phyloP scores from a whole-genome alignment of 441 rosid species.

The Gossypium schwendimanii region DNA sequence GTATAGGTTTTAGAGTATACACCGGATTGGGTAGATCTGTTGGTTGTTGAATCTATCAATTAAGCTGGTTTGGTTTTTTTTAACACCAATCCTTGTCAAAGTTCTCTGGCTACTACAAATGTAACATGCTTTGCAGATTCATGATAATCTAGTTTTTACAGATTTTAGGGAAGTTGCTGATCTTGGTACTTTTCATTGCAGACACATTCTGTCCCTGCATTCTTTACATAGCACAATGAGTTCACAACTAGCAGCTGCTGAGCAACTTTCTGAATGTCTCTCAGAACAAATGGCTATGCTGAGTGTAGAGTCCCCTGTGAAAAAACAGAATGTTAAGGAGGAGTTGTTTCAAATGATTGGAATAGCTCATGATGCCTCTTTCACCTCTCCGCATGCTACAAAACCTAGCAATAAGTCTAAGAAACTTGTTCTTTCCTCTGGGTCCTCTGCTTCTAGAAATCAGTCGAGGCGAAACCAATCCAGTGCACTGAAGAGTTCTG shows the following conservation, averaged over 20 bases:
- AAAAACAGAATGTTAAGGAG: constrained; percentile 56
- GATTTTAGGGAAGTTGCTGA: neutral
- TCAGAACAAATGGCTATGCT: constrained; percentile 74
- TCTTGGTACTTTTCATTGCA: constrained; percentile 33
- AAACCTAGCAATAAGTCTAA: constrained; percentile 42
- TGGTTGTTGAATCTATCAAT: neutral
- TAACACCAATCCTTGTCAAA: neutral
- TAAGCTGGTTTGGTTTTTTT: neutral
- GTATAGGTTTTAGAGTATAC: neutral
- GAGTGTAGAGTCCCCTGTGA: constrained; percentile 61
- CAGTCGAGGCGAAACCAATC: constrained; percentile 52
- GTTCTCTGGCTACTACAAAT: neutral
- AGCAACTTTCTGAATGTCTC: constrained; percentile 78
- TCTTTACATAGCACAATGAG: constrained; percentile 64
- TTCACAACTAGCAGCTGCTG: constrained; percentile 82
- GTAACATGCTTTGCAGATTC: constrained; percentile 3
- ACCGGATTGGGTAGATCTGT: neutral
- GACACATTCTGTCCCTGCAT: constrained; percentile 60
- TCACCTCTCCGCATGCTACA: constrained; percentile 59
- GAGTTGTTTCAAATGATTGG: constrained; percentile 90
- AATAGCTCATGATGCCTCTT: constrained; percentile 66
- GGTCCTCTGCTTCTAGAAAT: constrained; percentile 47
- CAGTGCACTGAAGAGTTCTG: constrained; percentile 50
- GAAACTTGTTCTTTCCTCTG: constrained; percentile 41
- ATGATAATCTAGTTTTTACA: neutral